Conservation (phyloP, 108 stramenopile genomes). For the Nitzschia putrida region DNA sequence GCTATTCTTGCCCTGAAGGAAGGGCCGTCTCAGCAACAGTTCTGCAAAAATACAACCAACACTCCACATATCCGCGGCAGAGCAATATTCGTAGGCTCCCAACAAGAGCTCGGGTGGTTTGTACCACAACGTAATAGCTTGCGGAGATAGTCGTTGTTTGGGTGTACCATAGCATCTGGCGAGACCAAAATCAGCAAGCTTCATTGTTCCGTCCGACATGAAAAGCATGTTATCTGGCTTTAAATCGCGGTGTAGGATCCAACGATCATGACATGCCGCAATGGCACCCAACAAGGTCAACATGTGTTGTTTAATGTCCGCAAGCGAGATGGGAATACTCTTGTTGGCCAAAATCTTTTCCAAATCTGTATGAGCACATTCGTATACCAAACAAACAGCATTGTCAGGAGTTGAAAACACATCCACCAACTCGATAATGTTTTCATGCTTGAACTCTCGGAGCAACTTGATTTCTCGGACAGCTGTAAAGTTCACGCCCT, state of each 20-base stretch:
- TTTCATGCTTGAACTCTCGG: conserved; percentile 91
- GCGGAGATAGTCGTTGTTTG: conserved; percentile 74
- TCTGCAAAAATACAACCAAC: conserved; percentile 97
- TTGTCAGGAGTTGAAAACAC: conserved; percentile 84
- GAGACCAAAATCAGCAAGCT: conserved; percentile 89
- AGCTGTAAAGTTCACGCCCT: conserved; percentile 94
- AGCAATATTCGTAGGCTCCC: conserved; percentile 87
- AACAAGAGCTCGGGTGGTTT: conserved; percentile 93
- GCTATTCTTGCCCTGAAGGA: conserved; percentile 82
- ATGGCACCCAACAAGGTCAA: conserved; percentile 70
- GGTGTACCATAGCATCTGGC: conserved; percentile 88
- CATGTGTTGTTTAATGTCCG: conserved; percentile 86
- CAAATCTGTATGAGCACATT: conserved; percentile 88
- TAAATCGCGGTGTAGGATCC: conserved; percentile 88
- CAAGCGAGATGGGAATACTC: conserved; percentile 72
- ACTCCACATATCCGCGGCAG: conserved; percentile 94
- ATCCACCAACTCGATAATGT: conserved; percentile 89
- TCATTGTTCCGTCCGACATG: conserved; percentile 81
- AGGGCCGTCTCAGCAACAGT: conserved; percentile 79
- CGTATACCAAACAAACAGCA: conserved; percentile 88
- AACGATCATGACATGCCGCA: conserved; percentile 84
- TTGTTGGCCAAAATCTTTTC: conserved; percentile 87
- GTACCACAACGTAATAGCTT: conserved; percentile 97
- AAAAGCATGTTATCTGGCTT: conserved; percentile 77
- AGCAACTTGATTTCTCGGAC: conserved; percentile 94